A percentile compares a stretch with the other conserved stretches of the same genome.
Evolutionary conservation across 257 asterid genomes (phyloP).

Genomic region (Echium plantagineum): DNA sequence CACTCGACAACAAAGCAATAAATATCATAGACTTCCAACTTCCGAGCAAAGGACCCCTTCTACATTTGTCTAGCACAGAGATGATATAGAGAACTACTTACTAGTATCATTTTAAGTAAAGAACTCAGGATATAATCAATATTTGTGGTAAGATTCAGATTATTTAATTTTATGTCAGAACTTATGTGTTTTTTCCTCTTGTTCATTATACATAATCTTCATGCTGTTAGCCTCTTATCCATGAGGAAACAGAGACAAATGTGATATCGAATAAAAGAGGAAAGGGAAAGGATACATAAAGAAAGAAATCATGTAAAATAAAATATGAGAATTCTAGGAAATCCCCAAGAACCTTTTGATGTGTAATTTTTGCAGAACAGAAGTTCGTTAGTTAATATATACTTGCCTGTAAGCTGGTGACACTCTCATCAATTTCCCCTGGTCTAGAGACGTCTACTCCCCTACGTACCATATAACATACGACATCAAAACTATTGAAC

Average conservation of each 20-base stretch:
- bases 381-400: background rate
- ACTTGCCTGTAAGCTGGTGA: slow-evolving; percentile 66
- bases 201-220: no score
- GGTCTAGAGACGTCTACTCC: slow-evolving; percentile 72
- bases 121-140: no score
- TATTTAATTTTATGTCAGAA: no score
- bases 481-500: background rate
- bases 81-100: background rate
- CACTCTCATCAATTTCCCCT: slow-evolving; percentile 66
- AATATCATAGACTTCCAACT: background rate
- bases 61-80: background rate
- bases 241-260: no score
- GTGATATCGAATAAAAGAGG: background rate
- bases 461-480: slow-evolving; percentile 33
- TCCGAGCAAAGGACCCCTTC: background rate
- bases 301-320: no score
- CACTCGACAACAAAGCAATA: slow-evolving; percentile 4
- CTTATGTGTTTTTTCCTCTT: no score
- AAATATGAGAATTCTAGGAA: no score
- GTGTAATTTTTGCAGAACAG: no score
- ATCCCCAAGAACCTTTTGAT: background rate
- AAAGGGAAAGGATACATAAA: background rate
- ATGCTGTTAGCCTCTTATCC: no score
- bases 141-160: no score
- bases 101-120: no score